These are phyloP conservation scores for Fragaria nilgerrensis DNA, from an alignment of 306 rosid species.

Conservation along the genomic window DNA sequence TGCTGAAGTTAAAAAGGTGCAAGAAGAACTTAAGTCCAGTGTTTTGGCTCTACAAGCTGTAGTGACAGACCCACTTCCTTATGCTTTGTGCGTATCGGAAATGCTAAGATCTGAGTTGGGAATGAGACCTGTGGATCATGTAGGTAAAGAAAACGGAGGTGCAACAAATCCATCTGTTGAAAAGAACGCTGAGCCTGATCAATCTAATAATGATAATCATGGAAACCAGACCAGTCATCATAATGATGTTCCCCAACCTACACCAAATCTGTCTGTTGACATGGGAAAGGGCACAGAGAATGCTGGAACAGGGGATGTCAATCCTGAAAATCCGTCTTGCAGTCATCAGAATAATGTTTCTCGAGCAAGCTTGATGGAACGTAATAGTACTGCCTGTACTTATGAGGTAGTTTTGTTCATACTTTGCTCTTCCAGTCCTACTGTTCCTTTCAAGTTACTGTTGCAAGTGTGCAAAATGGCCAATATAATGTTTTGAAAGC, in stretches of 20 bases:
- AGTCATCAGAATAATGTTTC: slow-evolving; percentile 20
- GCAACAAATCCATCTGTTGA: slow-evolving; percentile 31
- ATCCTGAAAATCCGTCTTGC: slow-evolving; percentile 29
- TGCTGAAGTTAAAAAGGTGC: slow-evolving; percentile 45
- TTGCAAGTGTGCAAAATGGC: not conserved
- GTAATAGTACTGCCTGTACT: slow-evolving; percentile 43
- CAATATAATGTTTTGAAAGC: not conserved
- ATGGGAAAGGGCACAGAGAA: slow-evolving; percentile 24
- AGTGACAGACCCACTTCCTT: slow-evolving; percentile 82
- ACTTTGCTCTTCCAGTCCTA: slow-evolving; percentile 11
- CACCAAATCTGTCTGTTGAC: slow-evolving; percentile 29
- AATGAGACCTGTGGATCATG: slow-evolving; percentile 22
- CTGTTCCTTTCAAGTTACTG: not conserved
- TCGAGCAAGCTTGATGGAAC: slow-evolving; percentile 55
- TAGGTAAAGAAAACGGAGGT: slow-evolving; percentile 15
- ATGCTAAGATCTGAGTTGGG: slow-evolving; percentile 41
- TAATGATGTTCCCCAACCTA: slow-evolving; percentile 32
- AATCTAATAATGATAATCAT: slow-evolving; percentile 28
- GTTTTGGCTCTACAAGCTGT: slow-evolving; percentile 45
- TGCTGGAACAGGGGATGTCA: slow-evolving; percentile 30
- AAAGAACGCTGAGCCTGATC: slow-evolving; percentile 28
- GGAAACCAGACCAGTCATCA: slow-evolving; percentile 27
- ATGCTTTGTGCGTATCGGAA: slow-evolving; percentile 49
- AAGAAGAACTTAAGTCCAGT: slow-evolving; percentile 65
- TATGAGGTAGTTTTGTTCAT: slow-evolving; percentile 51